Evolutionary conservation across 2,329 filamentous ascomycete genomes (phyloP), one percentile per base, ranked within the genome.

Genomic region (Drechslera avenae): DNA sequence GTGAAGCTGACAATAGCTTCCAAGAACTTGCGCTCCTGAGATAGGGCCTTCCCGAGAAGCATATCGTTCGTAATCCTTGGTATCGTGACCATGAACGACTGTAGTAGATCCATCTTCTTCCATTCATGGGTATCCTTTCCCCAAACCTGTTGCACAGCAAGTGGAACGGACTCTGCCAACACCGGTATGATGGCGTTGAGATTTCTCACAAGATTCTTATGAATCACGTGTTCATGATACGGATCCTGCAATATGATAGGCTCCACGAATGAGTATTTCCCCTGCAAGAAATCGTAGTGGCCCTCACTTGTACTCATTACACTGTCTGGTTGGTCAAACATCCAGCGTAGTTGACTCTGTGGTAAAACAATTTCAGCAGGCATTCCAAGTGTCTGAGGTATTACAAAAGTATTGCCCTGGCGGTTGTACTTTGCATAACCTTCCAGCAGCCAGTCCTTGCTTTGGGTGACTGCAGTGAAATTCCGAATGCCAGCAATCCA

Each of bases 1-100:
- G 81, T 79, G 52, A 84, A 85, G 19, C 67, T 66, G 6, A 79
- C 68, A 59, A 80, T 79, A 45, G 73, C 69, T n/a, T 74, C 61
- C 34, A 84, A 67, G 48, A 81, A 81, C 5, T 69, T 66, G 18
- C 73, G 59, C 52, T 83, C 74, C 21, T 76, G 76, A 60, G 76
- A 79, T 0, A 79, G 63, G n/a, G 74, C 69, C 6, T 69, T 36
- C 1, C 78, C 78, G 39, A 80, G 73, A 28, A 80, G 71, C 53
- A 78, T 69, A n/a, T 75, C 72, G 59, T 79, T 79, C 30, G 72
- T 74, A 10, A 76, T 56, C 2, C 72, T 59, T 3, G 76, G 72
- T 2, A 79, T 69, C 26, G 78, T 69, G 2, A 65, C 54, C 50
- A 71, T 63, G 36, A 78, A 62, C 6, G 68, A 73, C 3, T 74